Percentiles rank a stretch among this genome's conserved stretches.
Conservation (phyloP, 1,284 basidiomycete species). For the Cryptococcus sp. region DNA sequence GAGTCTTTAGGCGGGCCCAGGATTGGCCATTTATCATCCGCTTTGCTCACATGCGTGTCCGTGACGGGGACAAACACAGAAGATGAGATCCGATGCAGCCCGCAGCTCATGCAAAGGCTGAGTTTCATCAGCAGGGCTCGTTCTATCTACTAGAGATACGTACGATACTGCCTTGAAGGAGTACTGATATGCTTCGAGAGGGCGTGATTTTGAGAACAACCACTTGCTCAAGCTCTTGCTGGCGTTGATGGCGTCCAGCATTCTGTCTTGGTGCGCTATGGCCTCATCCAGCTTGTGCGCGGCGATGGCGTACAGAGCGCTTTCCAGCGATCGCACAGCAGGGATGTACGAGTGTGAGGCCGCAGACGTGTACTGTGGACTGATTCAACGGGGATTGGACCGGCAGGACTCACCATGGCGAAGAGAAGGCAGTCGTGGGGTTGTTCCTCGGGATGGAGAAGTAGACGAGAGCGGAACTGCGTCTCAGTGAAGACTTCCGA, state of each 20-base stretch:
- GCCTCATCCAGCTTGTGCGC: slow-evolving; percentile 22
- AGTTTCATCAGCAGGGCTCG: background rate
- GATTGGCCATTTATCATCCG: slow-evolving; percentile 11
- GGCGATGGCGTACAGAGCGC: slow-evolving; percentile 25
- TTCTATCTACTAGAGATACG: slow-evolving; percentile 3
- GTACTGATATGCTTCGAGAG: slow-evolving; percentile 25
- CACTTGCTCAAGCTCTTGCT: slow-evolving; percentile 32
- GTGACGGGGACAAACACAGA: slow-evolving; percentile 3
- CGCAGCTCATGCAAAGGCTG: slow-evolving; percentile 24
- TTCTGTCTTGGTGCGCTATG: slow-evolving; percentile 22
- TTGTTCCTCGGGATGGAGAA: slow-evolving; percentile 4
- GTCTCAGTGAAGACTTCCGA: slow-evolving; percentile 26
- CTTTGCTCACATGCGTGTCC: background rate
- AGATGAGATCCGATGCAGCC: slow-evolving; percentile 27
- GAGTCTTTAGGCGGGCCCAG: slow-evolving; percentile 24
- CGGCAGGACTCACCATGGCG: slow-evolving; percentile 23
- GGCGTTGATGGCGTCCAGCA: slow-evolving; percentile 31
- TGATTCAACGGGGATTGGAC: background rate
- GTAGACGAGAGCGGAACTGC: slow-evolving; percentile 22
- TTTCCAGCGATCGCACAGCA: slow-evolving; percentile 25
- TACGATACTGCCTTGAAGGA: slow-evolving; percentile 18
- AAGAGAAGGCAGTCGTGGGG: slow-evolving; percentile 34
- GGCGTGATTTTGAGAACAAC: slow-evolving; percentile 21
- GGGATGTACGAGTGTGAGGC: slow-evolving; percentile 33
- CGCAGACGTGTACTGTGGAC: slow-evolving; percentile 27